phyloP scores from a whole-genome alignment of 2,329 filamentous ascomycete genomes.

The Grosmannia huntii region DNA sequence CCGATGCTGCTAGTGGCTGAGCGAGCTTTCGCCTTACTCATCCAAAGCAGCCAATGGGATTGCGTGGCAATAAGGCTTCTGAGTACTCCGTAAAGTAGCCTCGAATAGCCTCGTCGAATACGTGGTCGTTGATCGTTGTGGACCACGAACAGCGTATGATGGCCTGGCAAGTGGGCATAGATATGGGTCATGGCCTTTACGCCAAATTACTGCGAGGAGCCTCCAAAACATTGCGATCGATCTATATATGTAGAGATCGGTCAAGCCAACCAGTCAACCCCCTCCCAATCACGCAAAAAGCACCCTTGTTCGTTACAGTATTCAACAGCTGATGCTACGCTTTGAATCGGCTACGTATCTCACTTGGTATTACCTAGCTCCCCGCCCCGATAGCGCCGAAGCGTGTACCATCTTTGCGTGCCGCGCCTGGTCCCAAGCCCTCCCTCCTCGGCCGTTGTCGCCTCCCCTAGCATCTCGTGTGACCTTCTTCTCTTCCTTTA shows the following conservation, averaged over 20 bases:
- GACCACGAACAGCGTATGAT: neutral
- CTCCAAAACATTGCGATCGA: neutral
- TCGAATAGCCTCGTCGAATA: neutral
- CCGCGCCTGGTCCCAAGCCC: conserved; percentile 45
- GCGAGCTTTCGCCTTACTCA: neutral
- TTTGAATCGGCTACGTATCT: neutral
- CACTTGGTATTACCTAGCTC: conserved; percentile 29
- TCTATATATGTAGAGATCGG: neutral
- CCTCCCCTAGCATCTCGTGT: conserved; percentile 27
- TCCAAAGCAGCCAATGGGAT: conserved; percentile 2
- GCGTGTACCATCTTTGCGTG: conserved; percentile 43
- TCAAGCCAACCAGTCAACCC: neutral
- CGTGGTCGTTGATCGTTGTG: neutral
- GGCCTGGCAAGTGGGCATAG: neutral
- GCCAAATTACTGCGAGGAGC: too few species aligned
- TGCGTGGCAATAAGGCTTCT: neutral
- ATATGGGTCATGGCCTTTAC: neutral
- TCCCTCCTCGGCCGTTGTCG: conserved; percentile 26
- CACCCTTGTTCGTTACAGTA: neutral
- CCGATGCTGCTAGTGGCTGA: neutral
- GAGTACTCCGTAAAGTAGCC: neutral
- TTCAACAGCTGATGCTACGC: too few species aligned
- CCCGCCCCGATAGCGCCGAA: conserved; percentile 41
- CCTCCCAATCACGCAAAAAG: neutral
- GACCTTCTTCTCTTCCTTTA: conserved; percentile 52